A percentile compares a stretch with the other conserved stretches of the same genome.
phyloP scores from a whole-genome alignment of 164 flowering plant genomes.

The Buxus sempervirens region DNA sequence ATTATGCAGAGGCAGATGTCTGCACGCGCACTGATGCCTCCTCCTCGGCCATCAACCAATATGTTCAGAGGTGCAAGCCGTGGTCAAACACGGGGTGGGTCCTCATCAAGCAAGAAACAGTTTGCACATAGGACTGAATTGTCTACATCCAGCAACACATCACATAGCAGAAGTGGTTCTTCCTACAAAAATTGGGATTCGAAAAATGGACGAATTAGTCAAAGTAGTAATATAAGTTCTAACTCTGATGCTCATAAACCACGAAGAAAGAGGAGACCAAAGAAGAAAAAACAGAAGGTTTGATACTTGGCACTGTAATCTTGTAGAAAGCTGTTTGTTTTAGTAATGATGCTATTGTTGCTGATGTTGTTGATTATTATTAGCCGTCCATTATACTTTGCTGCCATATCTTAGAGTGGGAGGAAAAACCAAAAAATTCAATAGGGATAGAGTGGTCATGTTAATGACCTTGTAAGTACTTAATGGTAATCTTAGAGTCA shows the following conservation, averaged over 20 bases:
- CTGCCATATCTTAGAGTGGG: too few relatives aligned
- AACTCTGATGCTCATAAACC: slow-evolving; percentile 96
- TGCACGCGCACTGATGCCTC: slow-evolving; percentile 84
- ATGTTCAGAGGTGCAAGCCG: slow-evolving; percentile 28
- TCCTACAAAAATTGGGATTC: slow-evolving; percentile 41
- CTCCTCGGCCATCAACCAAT: slow-evolving; percentile 65
- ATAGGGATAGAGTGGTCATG: too few relatives aligned
- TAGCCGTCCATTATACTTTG: background rate
- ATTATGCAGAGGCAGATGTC: slow-evolving; percentile 53
- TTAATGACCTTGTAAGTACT: too few relatives aligned
- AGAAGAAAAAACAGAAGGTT: slow-evolving; percentile 87
- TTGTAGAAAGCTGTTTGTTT: background rate
- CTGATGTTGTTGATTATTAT: background rate
- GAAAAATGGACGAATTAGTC: slow-evolving; percentile 49
- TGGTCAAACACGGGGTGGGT: slow-evolving; percentile 38
- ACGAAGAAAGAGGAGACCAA: slow-evolving; percentile 88
- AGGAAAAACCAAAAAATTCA: too few relatives aligned
- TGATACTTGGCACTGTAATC: background rate
- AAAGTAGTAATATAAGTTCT: slow-evolving; percentile 78
- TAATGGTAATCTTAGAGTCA: too few relatives aligned
- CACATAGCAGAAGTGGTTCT: slow-evolving; percentile 44
- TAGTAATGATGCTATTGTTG: background rate
- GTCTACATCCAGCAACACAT: slow-evolving; percentile 58
- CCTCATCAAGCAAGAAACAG: slow-evolving; percentile 50
- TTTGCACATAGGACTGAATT: slow-evolving; percentile 33